phyloP scores from a whole-genome alignment of 176 grass and related monocot species.

The Phyllostachys edulis region DNA sequence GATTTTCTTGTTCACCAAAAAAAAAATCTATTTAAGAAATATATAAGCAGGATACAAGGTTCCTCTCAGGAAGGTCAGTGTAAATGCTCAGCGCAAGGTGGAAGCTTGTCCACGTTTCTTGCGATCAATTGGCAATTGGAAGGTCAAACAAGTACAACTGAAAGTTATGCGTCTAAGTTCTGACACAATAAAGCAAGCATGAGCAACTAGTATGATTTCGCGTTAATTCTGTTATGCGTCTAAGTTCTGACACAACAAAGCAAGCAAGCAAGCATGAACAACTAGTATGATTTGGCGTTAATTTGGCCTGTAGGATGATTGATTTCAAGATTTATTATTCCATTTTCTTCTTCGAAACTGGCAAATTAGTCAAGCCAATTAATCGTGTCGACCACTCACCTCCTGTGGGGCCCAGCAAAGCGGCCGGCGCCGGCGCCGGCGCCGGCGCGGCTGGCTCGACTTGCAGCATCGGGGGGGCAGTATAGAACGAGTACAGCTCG shows the following conservation, averaged over 20 bases:
- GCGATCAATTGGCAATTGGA: background rate
- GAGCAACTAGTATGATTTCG: no score
- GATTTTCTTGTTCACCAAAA: background rate
- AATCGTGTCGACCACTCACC: background rate
- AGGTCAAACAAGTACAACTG: background rate
- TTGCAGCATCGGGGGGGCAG: background rate
- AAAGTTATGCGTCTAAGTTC: background rate
- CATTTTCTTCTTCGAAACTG: background rate
- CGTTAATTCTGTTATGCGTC: no score
- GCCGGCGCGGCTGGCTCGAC: background rate
- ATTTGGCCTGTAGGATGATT: no score
- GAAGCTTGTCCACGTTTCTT: background rate
- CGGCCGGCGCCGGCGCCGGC: background rate
- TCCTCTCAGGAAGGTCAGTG: no score
- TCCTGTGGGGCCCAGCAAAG: background rate
- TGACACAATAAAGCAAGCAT: no score
- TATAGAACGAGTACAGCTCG: constrained; percentile 27
- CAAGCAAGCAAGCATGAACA: no score
- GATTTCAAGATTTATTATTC: no score
- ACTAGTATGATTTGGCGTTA: no score
- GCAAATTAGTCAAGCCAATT: background rate
- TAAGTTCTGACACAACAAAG: background rate
- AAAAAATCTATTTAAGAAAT: background rate
- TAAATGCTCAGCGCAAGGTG: background rate
- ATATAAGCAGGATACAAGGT: background rate